Evolutionary conservation across 2,329 filamentous ascomycete species (phyloP), one percentile per base, ranked within the genome.

Genomic region (Coniochaeta sp.): DNA sequence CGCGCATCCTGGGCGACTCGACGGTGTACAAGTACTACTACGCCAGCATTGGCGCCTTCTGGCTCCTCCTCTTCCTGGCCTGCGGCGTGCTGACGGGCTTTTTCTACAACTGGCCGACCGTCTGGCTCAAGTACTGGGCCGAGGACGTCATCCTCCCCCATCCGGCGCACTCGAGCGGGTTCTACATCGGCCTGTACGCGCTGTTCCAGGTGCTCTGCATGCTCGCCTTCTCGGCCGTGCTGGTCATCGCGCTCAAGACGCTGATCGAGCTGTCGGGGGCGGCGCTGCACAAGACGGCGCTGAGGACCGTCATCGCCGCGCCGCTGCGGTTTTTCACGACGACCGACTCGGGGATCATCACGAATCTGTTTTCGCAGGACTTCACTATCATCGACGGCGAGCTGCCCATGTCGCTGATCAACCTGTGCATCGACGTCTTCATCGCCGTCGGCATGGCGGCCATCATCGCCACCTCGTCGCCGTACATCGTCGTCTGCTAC

Each of bases 291-390:
- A 54, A 52, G 5, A 60, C 60, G 26, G 58, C 64, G 1, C 57
- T 71, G 1, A 53, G 52, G 5, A 67, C 67, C 0, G 63, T 69
- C 13, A 65, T 70, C 55, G 48, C 53, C 6, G 63, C 66, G 6
- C 61, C 67, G 1, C 62, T 67, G 16, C 55, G 55, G 3, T 69
- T 69, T 55, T 65, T 72, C 38, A 65, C 65, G 0, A 61, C 57
- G 5, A 69, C 68, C 1, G 65, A 70, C 51, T 63, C 60, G 8
- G 69, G 68, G 13, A 56, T 64, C 1, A 62, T 65, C 1, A 63
- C 64, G 20, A 70, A 72, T 48, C 60, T 69, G 22, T 74, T 74
- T 55, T 72, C 69, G 8, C 71, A 74, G 52, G 71, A 73, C 51
- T 63, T 73, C 57, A 65, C 67, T 0, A 60, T 73, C 2, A 62